Evolutionary conservation across 805 yeast genomes (phyloP).

Genomic region (Metschnikowia dekortorum): DNA sequence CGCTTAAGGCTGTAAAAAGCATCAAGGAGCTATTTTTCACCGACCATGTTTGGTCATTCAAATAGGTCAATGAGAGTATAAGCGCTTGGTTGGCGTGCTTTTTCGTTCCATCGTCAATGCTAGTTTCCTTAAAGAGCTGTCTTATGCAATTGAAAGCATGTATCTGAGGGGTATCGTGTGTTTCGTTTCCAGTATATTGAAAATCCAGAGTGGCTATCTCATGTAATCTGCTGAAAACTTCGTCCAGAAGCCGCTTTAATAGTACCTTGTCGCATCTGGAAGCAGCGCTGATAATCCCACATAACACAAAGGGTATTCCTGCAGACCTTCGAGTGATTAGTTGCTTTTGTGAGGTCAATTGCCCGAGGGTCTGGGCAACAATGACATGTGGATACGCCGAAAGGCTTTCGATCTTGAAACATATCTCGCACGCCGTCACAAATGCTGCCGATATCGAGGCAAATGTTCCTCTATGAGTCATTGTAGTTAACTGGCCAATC

Average conservation of each 20-base stretch:
- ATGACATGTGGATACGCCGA: background rate
- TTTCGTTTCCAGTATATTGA: conserved; percentile 41
- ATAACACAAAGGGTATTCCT: conserved; percentile 76
- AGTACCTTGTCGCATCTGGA: conserved; percentile 21
- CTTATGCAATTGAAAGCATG: conserved; percentile 87
- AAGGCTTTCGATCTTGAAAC: conserved; percentile 27
- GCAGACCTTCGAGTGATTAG: conserved; percentile 87
- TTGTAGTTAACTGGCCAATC: conserved; percentile 61
- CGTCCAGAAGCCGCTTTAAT: conserved; percentile 30
- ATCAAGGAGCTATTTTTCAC: conserved; percentile 88
- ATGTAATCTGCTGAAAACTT: conserved; percentile 50
- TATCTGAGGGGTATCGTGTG: conserved; percentile 81
- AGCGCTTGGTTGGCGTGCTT: conserved; percentile 45
- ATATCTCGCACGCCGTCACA: conserved; percentile 57
- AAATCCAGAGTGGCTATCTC: conserved; percentile 52
- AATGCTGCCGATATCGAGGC: conserved; percentile 84
- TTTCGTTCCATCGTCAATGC: conserved; percentile 45
- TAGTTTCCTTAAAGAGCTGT: conserved; percentile 67
- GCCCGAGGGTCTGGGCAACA: background rate
- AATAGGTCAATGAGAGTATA: conserved; percentile 55
- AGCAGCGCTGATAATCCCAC: conserved; percentile 62
- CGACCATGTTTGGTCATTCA: conserved; percentile 73
- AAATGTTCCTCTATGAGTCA: conserved; percentile 90
- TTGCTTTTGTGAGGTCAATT: conserved; percentile 53
- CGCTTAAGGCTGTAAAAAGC: conserved; percentile 83